A percentile compares a stretch with the other conserved stretches of the same genome.
Evolutionary conservation across 1,284 basidiomycete species (phyloP).

Genomic region (Tilletia indica): DNA sequence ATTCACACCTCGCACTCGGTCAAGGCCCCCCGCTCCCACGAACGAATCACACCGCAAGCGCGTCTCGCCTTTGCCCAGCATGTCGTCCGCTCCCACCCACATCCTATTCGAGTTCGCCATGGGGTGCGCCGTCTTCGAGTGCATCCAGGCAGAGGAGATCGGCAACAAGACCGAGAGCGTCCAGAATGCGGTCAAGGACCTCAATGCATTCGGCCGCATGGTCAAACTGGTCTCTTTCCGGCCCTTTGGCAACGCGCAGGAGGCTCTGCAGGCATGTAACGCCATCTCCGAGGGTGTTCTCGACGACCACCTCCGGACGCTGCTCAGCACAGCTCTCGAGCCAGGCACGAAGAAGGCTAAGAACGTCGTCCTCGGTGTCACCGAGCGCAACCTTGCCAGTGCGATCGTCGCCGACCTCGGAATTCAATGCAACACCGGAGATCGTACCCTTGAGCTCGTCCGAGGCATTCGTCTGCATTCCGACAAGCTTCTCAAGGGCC

Average conservation of each 20-base stretch:
- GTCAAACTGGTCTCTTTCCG: conserved; percentile 86
- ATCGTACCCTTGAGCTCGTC: conserved; percentile 81
- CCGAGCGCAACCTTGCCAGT: conserved; percentile 74
- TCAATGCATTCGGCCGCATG: conserved; percentile 91
- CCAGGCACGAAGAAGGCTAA: conserved; percentile 74
- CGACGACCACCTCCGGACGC: conserved; percentile 79
- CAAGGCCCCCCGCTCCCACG: background rate
- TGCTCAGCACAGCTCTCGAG: conserved; percentile 84
- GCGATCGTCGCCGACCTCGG: conserved; percentile 76
- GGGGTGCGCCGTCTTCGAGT: conserved; percentile 91
- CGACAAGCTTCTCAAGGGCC: conserved; percentile 79
- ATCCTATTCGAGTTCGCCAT: conserved; percentile 92
- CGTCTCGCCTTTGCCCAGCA: conserved; percentile 25
- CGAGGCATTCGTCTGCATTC: conserved; percentile 92
- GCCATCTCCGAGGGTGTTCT: conserved; percentile 92
- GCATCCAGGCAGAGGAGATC: conserved; percentile 84
- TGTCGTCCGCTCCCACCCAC: conserved; percentile 62
- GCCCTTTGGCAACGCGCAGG: conserved; percentile 91
- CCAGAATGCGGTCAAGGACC: conserved; percentile 70
- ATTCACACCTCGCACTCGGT: background rate
- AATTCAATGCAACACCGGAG: conserved; percentile 83
- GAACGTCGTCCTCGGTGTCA: conserved; percentile 76
- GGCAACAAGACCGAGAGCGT: conserved; percentile 77
- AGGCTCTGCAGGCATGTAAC: conserved; percentile 94
- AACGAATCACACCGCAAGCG: background rate